These are phyloP conservation scores for Botrytis byssoidea DNA, from an alignment of 2,329 filamentous ascomycete species.

Conservation along the genomic window DNA sequence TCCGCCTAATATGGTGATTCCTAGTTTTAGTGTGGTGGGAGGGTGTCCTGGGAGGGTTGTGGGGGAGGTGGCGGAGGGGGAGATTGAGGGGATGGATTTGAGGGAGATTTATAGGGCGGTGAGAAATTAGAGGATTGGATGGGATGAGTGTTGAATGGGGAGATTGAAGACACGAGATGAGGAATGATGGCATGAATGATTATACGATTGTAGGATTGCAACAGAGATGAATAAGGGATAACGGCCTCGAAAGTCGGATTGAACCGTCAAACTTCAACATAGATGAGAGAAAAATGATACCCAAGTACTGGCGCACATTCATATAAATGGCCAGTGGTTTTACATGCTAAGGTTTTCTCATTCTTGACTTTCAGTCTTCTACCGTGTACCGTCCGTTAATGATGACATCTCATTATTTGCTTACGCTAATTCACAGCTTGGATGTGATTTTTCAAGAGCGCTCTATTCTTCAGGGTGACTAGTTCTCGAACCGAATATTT, in stretches of 20 bases:
- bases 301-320: not conserved
- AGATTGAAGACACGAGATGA: not conserved
- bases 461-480: not conserved
- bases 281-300: conserved; percentile 16
- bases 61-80: conserved; percentile 75
- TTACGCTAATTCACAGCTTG: not conserved
- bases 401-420: not conserved
- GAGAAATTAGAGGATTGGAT: conserved; percentile 46
- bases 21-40: conserved; percentile 88
- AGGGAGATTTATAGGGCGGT: conserved; percentile 64
- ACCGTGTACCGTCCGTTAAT: not conserved
- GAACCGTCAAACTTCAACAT: not conserved
- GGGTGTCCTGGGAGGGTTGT: conserved; percentile 77
- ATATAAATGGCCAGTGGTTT: not conserved
- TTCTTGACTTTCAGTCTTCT: not conserved
- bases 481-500: not conserved
- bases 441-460: not conserved
- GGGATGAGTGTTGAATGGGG: not conserved
- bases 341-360: rapidly evolving
- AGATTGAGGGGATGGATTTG: conserved; percentile 62
- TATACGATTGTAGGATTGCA: not conserved
- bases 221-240: not conserved
- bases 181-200: not conserved
- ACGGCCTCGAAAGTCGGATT: not conserved
- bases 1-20: conserved; percentile 85